Evolutionary conservation across 164 flowering plant species (phyloP).

Genomic region (Sedum album): DNA sequence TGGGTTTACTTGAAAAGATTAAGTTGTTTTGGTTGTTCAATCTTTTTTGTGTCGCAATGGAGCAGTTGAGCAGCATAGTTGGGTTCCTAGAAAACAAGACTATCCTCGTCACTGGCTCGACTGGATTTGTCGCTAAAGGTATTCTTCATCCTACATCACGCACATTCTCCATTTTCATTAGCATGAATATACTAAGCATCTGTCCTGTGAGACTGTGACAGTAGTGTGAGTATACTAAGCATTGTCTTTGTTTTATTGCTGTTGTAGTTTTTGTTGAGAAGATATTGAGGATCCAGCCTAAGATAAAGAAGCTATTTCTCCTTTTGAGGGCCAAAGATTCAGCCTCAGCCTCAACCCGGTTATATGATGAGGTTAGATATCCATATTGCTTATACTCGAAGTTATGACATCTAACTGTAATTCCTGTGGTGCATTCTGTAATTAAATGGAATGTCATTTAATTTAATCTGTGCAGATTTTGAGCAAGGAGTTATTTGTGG

Average conservation of each 20-base stretch:
- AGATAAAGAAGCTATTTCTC: background rate
- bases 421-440: background rate
- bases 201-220: too few species aligned
- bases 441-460: background rate
- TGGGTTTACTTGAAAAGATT: background rate
- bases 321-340: background rate
- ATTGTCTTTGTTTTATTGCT: too few species aligned
- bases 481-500: conserved; percentile 30
- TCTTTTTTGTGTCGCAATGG: background rate
- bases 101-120: background rate
- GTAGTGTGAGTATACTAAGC: background rate
- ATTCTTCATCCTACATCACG: background rate
- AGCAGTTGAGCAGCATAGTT: background rate
- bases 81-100: background rate
- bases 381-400: too few species aligned
- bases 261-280: background rate
- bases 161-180: background rate
- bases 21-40: background rate
- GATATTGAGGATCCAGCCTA: background rate
- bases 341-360: background rate
- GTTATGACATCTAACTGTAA: background rate
- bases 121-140: background rate
- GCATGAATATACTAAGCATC: too few species aligned
- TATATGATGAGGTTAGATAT: background rate
- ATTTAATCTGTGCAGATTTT: conserved; percentile 17